These are phyloP conservation scores for Beauveria bassiana DNA, from an alignment of 2,329 filamentous ascomycete genomes.

Conservation along the genomic window DNA sequence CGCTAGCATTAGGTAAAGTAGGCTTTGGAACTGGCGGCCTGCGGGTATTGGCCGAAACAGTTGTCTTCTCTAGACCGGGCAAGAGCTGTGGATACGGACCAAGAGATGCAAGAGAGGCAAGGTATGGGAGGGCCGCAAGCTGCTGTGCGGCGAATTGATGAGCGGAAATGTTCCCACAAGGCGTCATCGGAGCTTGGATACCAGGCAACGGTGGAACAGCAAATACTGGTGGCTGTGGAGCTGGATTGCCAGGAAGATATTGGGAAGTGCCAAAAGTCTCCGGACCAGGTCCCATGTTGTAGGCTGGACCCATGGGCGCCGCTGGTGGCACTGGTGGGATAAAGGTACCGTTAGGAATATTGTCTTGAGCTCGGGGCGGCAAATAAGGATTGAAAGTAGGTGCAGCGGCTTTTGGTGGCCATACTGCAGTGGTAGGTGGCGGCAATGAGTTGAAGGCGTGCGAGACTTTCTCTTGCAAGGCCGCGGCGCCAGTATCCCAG, in stretches of 20 bases:
- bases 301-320: not conserved
- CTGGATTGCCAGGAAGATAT: not conserved
- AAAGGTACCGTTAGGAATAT: not conserved
- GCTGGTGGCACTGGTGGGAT: no score
- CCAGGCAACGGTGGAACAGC: not conserved
- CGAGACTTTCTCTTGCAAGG: not conserved
- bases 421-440: not conserved
- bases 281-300: not conserved
- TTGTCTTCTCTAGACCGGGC: not conserved
- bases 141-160: slow-evolving; percentile 1
- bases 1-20: slow-evolving; percentile 29
- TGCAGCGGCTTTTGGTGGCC: not conserved
- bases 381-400: not conserved
- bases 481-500: not conserved
- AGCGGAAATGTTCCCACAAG: not conserved
- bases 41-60: not conserved
- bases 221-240: not conserved
- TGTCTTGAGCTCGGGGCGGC: not conserved
- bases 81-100: not conserved
- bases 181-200: not conserved
- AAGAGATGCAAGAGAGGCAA: not conserved
- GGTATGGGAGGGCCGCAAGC: slow-evolving; percentile 1
- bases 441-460: not conserved
- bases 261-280: not conserved
- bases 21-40: slow-evolving; percentile 30